Base-by-base conservation (phyloP, 2,329 filamentous ascomycete genomes). In the Fusarium cicatricum region DNA sequence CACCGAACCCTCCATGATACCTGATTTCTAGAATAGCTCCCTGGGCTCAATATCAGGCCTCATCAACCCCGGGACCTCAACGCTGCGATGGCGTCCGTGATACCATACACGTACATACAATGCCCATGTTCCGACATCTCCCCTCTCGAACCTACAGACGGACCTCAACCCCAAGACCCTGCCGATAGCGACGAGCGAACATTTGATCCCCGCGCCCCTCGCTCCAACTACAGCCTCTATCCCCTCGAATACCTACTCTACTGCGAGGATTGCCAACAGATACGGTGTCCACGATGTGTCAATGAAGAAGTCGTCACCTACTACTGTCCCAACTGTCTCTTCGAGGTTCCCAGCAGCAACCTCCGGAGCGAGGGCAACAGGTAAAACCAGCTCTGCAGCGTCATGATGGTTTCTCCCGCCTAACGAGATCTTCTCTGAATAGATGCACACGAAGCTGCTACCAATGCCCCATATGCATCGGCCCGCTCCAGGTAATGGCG, bases 251-350 rank as follows among this genome's bases (percentile, higher is more conserved):
- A 97, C 72, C 85, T 99, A 21, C 84, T 98, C 34, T 99, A 96
- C 79, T 99, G 95, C 79, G 94, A 97, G 72, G 95, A 98, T 73
- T 99, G 95, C 74, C 92, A 96, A 72, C 90, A 97, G 75, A 96
- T 98, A 59, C 90, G 95, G 65, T 99, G 95, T 72, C 91, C 92
- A 6, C 84, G 92, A 77, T 99, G 95, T 71, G 90, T 96, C 48
- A 85, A 89, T 41, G 95, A 99, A 72, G 95, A 99, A 77, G 92
- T 97, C 50, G 88, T 96, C 41, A 95, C 91, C 48, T 97, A 92
- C 82, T 99, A 91, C 76, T 99, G 95, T 70, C 95, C 95, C 5
- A 94, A 87, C 72, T 99, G 95, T 73, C 78, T 99, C 52, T 98
- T 99, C 70, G 95, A 99, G 75, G 94, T 97, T 28, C 92, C 94